Percentiles rank a stretch among this genome's conserved stretches.
Evolutionary conservation across 2,329 filamentous ascomycete genomes (phyloP).

Genomic region (Talaromyces sp.): DNA sequence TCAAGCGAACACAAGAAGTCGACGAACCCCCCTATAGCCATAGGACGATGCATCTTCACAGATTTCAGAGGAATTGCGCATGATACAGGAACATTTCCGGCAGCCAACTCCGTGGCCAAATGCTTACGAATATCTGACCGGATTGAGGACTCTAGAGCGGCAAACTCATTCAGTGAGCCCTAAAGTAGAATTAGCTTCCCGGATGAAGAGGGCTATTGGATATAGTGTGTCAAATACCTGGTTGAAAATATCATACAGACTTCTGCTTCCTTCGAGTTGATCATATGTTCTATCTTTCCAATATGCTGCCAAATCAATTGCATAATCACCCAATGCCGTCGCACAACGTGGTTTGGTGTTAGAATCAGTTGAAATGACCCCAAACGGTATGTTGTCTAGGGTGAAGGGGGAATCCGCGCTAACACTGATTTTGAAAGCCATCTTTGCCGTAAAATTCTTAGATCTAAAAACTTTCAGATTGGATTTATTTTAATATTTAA

Average conservation of each 20-base stretch:
- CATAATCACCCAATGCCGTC: constrained; percentile 50
- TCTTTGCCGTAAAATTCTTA: neutral
- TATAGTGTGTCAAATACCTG: neutral
- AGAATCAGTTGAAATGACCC: constrained; percentile 45
- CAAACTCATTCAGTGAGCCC: constrained; percentile 49
- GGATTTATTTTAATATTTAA: neutral
- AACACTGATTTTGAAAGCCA: constrained; percentile 10
- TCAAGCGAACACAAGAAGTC: constrained; percentile 57
- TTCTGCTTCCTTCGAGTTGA: constrained; percentile 18
- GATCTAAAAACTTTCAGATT: no score
- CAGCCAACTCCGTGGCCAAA: constrained; percentile 29
- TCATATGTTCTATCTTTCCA: constrained; percentile 30
- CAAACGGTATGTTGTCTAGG: constrained; percentile 53
- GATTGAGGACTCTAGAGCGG: constrained; percentile 41
- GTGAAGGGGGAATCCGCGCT: constrained; percentile 39
- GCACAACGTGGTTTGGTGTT: constrained; percentile 44
- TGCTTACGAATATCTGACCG: constrained; percentile 40
- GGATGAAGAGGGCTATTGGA: neutral
- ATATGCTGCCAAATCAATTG: constrained; percentile 52
- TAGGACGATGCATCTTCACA: constrained; percentile 53
- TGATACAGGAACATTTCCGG: constrained; percentile 18
- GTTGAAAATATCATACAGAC: constrained; percentile 6
- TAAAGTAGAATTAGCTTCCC: constrained; percentile 30
- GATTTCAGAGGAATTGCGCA: constrained; percentile 33
- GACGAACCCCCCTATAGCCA: constrained; percentile 55